Evolutionary conservation across 2,329 filamentous ascomycete genomes (phyloP), one percentile per base, ranked within the genome.

Genomic region (Colletotrichum gloeosporioides): DNA sequence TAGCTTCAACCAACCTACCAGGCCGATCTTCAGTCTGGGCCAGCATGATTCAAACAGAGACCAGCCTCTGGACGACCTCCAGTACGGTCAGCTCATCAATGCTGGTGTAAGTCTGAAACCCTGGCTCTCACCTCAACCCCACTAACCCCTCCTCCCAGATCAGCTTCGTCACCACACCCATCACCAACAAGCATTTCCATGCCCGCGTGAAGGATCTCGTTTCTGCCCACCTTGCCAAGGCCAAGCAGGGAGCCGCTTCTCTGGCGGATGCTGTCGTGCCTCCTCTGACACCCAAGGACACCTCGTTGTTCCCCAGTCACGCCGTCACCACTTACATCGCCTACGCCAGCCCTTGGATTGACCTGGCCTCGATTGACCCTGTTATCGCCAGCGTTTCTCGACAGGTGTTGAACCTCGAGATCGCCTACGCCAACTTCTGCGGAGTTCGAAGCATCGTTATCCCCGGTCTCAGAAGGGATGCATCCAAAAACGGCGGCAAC

Each of bases 341-440:
- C 16, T 93, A 94, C 74, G 92, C 92, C n/a, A 98, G 96, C 84
- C 91, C 95, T 8, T 99, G 96, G 96, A 96, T 98, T 79, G 96
- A 99, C 82, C 87, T 99, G 15, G 94, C 93, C 80, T 98, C 96
- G 4, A 87, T 92, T 2, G 94, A 98, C 83, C 95, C 96, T 8
- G 85, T 96, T 77, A 93, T 99, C 78, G 93, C 95, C 9, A 95
- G 95, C 83, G 90, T 99, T 75, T 98, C 96, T 44, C 92, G 95
- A 61, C 96, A 98, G 85, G 94, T 98, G 8, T 88, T 99, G 78
- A 96, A 96, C 82, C 90, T 98, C 53, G 97, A 99, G 83, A 91
- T 99, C 64, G 95, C 95, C 65, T 99, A 98, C 86, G 97, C 98
- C 78, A 96, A 95, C 78, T 99, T 99, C 86, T 98, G 96, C 82